Evolutionary conservation across 208 protist species (phyloP).

Genomic region (Naegleria gruberi): DNA sequence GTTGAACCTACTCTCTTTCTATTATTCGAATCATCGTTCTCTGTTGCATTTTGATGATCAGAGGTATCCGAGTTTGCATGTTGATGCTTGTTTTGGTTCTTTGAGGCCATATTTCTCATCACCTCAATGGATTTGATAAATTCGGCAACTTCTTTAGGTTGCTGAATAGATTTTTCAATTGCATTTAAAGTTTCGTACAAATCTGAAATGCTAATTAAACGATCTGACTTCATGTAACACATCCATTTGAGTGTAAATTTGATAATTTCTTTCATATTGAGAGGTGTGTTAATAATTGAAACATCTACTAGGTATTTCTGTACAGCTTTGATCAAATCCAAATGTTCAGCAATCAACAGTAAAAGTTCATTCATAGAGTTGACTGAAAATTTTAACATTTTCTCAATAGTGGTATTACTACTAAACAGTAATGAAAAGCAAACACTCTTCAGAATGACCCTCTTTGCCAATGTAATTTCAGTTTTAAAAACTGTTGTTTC

Average conservation of each 20-base stretch:
- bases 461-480: neutral
- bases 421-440: neutral
- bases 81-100: no score
- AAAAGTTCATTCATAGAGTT: neutral
- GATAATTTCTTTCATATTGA: neutral
- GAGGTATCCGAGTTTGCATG: no score
- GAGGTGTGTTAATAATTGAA: neutral
- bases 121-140: neutral
- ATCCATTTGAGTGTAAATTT: neutral
- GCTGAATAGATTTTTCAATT: neutral
- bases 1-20: no score
- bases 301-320: neutral
- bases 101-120: no score
- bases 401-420: neutral
- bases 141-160: neutral
- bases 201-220: neutral
- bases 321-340: neutral
- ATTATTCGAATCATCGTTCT: no score
- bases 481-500: neutral
- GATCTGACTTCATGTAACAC: neutral
- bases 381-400: neutral
- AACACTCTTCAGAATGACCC: neutral
- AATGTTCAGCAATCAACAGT: neutral
- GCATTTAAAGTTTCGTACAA: neutral
- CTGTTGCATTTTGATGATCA: no score